These are phyloP conservation scores for Termitomyces titanicus DNA, from an alignment of 768 basidiomycete species.

Conservation along the genomic window DNA sequence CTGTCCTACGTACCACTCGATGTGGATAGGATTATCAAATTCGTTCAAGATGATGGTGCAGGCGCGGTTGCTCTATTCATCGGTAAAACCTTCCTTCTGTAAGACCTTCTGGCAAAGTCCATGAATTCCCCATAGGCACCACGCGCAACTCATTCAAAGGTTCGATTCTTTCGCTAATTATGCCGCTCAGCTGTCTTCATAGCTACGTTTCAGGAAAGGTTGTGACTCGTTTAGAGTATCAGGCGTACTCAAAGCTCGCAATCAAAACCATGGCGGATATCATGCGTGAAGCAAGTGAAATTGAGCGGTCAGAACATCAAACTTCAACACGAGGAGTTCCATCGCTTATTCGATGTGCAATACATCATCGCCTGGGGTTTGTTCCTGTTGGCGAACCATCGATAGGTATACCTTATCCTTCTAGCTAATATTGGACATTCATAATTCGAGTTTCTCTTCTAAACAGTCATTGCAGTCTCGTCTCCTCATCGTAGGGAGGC, in stretches of 20 bases:
- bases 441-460: background rate
- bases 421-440: background rate
- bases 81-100: slow-evolving; percentile 33
- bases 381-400: slow-evolving; percentile 80
- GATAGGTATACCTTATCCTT: slow-evolving; percentile 40
- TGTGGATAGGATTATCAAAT: slow-evolving; percentile 51
- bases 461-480: slow-evolving; percentile 71
- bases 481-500: slow-evolving; percentile 83
- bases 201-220: slow-evolving; percentile 45
- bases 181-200: background rate
- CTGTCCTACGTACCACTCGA: slow-evolving; percentile 62
- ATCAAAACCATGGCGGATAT: slow-evolving; percentile 73
- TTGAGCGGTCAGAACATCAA: slow-evolving; percentile 42
- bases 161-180: slow-evolving; percentile 19
- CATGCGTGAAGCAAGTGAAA: slow-evolving; percentile 37
- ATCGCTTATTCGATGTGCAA: slow-evolving; percentile 52
- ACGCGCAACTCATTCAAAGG: slow-evolving; percentile 87
- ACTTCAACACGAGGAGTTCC: slow-evolving; percentile 18
- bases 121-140: slow-evolving; percentile 38
- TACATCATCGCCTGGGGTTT: slow-evolving; percentile 75
- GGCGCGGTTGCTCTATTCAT: slow-evolving; percentile 78
- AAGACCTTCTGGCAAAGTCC: background rate
- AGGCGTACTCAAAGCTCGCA: slow-evolving; percentile 78
- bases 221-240: slow-evolving; percentile 75
- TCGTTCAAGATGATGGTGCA: slow-evolving; percentile 58